Conservation (phyloP, 768 basidiomycete species). For the Collybia mongolica region DNA sequence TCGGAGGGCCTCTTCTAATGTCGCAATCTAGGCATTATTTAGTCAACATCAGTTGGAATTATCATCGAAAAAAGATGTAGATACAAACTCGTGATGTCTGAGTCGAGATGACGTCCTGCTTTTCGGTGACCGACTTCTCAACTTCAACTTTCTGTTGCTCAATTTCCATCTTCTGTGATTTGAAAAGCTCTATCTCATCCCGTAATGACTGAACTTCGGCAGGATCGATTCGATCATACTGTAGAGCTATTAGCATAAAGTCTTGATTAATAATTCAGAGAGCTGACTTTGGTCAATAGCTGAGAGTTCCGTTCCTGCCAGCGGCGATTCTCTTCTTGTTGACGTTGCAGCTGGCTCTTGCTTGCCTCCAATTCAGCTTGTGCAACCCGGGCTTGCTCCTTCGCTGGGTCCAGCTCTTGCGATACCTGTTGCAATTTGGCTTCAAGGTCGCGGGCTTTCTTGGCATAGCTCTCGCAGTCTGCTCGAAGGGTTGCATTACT, state of each 20-base stretch:
- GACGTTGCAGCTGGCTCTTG: constrained; percentile 60
- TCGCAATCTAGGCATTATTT: constrained; percentile 31
- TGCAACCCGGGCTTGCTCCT: constrained; percentile 63
- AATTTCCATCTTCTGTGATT: constrained; percentile 35
- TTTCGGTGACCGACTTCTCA: constrained; percentile 22
- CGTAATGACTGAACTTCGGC: constrained; percentile 79
- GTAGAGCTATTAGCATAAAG: constrained; percentile 4
- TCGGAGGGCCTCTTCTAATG: constrained; percentile 42
- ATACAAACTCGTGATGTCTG: constrained; percentile 28
- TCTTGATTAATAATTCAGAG: neutral
- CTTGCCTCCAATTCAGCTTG: constrained; percentile 76
- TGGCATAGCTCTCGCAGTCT: constrained; percentile 70
- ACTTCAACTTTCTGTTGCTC: constrained; percentile 21
- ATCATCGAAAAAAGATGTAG: neutral
- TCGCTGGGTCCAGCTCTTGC: constrained; percentile 69
- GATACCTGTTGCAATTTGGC: constrained; percentile 55
- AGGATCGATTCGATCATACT: constrained; percentile 91
- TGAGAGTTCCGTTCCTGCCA: constrained; percentile 88
- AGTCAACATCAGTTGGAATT: neutral
- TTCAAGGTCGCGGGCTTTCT: constrained; percentile 68
- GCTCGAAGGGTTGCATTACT: constrained; percentile 84
- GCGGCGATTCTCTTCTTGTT: constrained; percentile 74
- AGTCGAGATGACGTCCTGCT: constrained; percentile 24
- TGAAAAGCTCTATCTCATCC: constrained; percentile 63
- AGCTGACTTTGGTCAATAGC: constrained; percentile 70